A percentile compares a stretch with the other conserved stretches of the same genome.
Conservation (phyloP, 1,139 yeast genomes). For the Yamadazyma friedrichii region DNA sequence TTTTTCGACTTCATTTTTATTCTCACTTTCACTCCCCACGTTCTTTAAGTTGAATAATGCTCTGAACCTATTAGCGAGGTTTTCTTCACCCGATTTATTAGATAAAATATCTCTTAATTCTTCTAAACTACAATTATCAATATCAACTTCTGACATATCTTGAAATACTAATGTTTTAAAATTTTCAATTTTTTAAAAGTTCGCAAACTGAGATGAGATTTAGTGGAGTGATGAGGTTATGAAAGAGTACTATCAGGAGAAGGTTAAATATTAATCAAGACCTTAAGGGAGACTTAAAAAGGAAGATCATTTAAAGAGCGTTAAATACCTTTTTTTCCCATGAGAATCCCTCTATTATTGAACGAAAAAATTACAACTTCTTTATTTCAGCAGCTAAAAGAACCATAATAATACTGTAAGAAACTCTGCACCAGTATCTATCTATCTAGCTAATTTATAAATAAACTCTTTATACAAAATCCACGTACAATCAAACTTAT, state of each 20-base stretch:
- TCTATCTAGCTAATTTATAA: too few relatives aligned
- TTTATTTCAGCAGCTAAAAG: too few relatives aligned
- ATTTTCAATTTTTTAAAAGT: conserved; percentile 1
- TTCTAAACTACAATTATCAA: conserved; percentile 58
- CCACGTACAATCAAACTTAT: background rate
- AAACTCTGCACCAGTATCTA: too few relatives aligned
- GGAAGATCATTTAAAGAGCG: too few relatives aligned
- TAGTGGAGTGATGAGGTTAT: background rate
- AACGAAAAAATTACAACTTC: too few relatives aligned
- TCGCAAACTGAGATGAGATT: conserved; percentile 6
- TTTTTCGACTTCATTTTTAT: conserved; percentile 47
- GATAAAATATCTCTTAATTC: conserved; percentile 67
- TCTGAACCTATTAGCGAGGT: conserved; percentile 84
- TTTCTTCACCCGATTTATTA: conserved; percentile 63
- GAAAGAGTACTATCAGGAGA: too few relatives aligned
- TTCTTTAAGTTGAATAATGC: conserved; percentile 90
- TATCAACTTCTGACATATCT: conserved; percentile 35
- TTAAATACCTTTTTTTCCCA: too few relatives aligned
- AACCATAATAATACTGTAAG: too few relatives aligned
- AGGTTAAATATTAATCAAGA: too few relatives aligned
- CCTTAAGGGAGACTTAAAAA: too few relatives aligned
- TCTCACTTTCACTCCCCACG: conserved; percentile 63
- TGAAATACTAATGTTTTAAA: background rate
- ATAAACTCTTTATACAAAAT: background rate
- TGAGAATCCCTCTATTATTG: too few relatives aligned